phyloP scores from a whole-genome alignment of 225 moss, liverwort and hornwort species.

The Polytrichum commune region DNA sequence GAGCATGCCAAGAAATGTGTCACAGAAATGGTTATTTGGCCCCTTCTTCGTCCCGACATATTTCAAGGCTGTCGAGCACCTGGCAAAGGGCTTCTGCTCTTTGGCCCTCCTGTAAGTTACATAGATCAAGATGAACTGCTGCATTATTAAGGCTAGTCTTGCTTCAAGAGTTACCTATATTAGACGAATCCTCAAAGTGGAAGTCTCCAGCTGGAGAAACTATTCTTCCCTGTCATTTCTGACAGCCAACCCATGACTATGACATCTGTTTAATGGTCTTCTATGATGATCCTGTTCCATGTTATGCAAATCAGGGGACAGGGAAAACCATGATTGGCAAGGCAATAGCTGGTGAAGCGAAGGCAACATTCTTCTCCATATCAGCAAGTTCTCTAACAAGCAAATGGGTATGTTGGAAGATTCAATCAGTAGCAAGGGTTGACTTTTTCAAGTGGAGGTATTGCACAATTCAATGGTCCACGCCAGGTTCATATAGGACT shows the following conservation, averaged over 20 bases:
- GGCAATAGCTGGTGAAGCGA: constrained; percentile 98
- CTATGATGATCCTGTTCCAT: not conserved
- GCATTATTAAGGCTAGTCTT: too few species aligned
- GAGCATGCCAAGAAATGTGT: constrained; percentile 99
- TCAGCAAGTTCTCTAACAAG: constrained; percentile 98
- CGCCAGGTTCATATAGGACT: too few species aligned
- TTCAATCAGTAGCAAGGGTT: not conserved
- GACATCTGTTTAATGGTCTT: too few species aligned
- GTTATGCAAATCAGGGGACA: constrained; percentile 60
- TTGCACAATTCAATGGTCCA: too few species aligned
- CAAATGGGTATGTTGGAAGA: constrained; percentile 71
- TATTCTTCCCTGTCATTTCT: too few species aligned
- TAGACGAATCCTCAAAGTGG: too few species aligned
- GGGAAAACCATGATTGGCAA: constrained; percentile 99
- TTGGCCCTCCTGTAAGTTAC: constrained; percentile 94
- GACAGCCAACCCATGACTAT: too few species aligned
- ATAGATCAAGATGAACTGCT: too few species aligned
- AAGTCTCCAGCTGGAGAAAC: too few species aligned
- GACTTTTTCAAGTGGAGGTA: too few species aligned
- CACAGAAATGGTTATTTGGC: constrained; percentile 99
- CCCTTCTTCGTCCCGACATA: constrained; percentile 93
- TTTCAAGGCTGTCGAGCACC: constrained; percentile 98
- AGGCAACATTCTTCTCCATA: constrained; percentile 96
- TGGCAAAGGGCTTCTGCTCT: constrained; percentile 92
- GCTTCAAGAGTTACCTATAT: too few species aligned